A percentile compares a stretch with the other conserved stretches of the same genome.
Conservation (phyloP, 139 green algal genomes). For the Chlorella sp. region DNA sequence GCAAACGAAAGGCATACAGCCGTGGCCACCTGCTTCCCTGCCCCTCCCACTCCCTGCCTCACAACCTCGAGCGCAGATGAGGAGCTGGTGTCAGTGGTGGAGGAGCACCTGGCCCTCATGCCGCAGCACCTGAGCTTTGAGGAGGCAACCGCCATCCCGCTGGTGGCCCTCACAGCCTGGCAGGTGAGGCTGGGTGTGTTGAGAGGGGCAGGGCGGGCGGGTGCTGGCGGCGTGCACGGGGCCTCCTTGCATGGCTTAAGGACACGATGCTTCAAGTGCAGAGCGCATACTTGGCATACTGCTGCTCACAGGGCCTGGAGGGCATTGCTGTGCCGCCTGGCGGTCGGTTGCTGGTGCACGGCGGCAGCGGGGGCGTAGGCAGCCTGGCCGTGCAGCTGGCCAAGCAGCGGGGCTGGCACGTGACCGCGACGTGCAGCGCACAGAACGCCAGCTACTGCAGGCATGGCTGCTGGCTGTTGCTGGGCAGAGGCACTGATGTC, state of each 20-base stretch:
- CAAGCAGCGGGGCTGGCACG: constrained; percentile 12
- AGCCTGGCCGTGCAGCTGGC: constrained; percentile 17
- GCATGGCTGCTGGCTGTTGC: neutral
- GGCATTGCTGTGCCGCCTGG: neutral
- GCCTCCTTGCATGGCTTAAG: neutral
- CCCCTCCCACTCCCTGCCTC: neutral
- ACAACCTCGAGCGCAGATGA: no score
- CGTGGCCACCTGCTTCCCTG: neutral
- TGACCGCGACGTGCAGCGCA: constrained; percentile 25
- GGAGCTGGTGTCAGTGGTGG: neutral
- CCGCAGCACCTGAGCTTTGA: constrained; percentile 6
- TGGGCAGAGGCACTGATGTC: neutral
- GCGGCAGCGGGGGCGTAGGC: constrained; percentile 18
- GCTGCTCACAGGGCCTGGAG: neutral
- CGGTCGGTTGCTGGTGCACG: constrained; percentile 9
- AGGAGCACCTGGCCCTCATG: constrained; percentile 1
- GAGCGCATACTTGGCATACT: no score
- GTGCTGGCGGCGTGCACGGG: no score
- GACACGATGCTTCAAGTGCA: neutral
- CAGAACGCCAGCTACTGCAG: constrained; percentile 4
- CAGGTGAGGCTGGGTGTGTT: neutral
- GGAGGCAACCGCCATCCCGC: neutral
- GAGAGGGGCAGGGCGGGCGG: neutral
- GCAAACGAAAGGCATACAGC: no score
- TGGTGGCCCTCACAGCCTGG: constrained; percentile 24